Conservation (phyloP, 2,329 filamentous ascomycete species). For the Verticillium albo-atrum region DNA sequence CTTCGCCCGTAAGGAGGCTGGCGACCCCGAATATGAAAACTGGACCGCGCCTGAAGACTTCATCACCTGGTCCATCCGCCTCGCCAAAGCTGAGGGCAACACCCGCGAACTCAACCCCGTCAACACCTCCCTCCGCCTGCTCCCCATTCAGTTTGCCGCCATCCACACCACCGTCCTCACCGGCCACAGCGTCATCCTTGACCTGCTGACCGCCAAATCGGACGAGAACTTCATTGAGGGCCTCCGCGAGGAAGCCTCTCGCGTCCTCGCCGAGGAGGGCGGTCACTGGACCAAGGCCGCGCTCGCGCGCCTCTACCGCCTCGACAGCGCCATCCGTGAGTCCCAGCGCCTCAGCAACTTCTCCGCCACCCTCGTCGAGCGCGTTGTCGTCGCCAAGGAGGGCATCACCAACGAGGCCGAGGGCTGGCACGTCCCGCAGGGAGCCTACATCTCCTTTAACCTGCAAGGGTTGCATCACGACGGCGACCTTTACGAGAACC, state of each 20-base stretch:
- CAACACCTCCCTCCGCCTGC: conserved; percentile 44
- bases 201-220: conserved; percentile 37
- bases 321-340: conserved; percentile 50
- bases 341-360: conserved; percentile 46
- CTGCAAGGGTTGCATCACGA: conserved; percentile 43
- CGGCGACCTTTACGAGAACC: conserved; percentile 33
- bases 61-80: conserved; percentile 52
- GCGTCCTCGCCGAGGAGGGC: conserved; percentile 25
- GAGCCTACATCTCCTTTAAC: conserved; percentile 37
- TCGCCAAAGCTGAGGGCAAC: conserved; percentile 40
- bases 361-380: conserved; percentile 37
- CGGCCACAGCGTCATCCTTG: conserved; percentile 39
- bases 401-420: conserved; percentile 32
- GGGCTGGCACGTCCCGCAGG: conserved; percentile 40
- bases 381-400: conserved; percentile 35
- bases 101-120: conserved; percentile 38
- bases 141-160: conserved; percentile 54
- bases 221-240: conserved; percentile 26
- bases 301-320: conserved; percentile 35
- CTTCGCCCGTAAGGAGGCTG: conserved; percentile 34
- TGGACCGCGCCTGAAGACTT: conserved; percentile 49
- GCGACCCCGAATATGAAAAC: conserved; percentile 32
- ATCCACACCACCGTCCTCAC: conserved; percentile 55
- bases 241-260: conserved; percentile 37
- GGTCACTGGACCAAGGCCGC: conserved; percentile 41